Base-by-base conservation (phyloP, 2,329 filamentous ascomycete genomes). In the Paecilomyces sp. region DNA sequence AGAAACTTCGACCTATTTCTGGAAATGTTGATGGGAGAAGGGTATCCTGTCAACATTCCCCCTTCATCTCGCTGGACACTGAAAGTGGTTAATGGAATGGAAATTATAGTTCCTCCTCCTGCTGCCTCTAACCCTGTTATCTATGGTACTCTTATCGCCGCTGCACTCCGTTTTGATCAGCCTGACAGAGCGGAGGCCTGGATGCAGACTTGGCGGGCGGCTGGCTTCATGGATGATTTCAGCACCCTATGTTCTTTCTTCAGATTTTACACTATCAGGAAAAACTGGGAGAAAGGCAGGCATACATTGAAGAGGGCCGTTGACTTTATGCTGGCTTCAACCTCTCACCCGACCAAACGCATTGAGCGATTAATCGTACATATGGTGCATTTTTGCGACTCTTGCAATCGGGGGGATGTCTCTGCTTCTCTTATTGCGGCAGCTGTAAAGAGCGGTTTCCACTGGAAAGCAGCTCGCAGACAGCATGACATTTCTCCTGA, bases 1-100 rank as follows among this genome's bases (percentile, higher is more conserved):
- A 72, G 71, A 51, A 67, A 69, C n/a, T 77, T 77, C 50, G 74
- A 78, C 56, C 59, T 71, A 24, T 76, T 77, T 56, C 60, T 78
- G 33, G 64, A 70, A 51, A 72, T 73, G 67, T 62, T 77, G 11
- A 67, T 69, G 33, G 74, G 73, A 2, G 64, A 71, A 33, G 62
- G 65, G 15, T 74, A 72, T 52, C 67, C 71, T 8, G 66, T 73
- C 8, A 75, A 76, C 36, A 56, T 77, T 56, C 67, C 67, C 2
- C 63, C 62, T 4, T 59, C 69, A 15, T 63, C 65, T 8, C 62
- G 59, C 24, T 76, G 68, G 57, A 64, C 63, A 52, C 62, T 60
- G n/a, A 62, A 61, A 33, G 66, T 65, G 6, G 62, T 77, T 59
- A 76, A 76, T 60, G 73, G 72, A 2, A 52, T 76, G 24, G 71